Conservation (phyloP, 176 grass and related monocot genomes). For the Eleusine indica region DNA sequence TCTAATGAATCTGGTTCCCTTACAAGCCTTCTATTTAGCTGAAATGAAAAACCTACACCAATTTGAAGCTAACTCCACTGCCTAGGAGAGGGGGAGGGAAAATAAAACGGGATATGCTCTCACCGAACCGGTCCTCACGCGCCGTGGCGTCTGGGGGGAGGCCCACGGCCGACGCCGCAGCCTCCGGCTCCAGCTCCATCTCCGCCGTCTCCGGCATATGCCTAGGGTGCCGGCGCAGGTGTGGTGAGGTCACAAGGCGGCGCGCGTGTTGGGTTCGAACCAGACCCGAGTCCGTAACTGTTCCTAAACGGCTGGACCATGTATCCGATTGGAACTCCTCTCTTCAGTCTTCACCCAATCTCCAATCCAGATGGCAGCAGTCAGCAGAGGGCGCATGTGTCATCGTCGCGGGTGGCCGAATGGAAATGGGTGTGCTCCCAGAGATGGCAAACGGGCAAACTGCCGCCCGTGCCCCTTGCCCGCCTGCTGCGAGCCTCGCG, state of each 20-base stretch:
- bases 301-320: not conserved
- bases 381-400: too few relatives aligned
- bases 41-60: not conserved
- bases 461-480: too few relatives aligned
- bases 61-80: conserved; percentile 1
- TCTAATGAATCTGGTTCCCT: conserved; percentile 6
- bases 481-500: too few relatives aligned
- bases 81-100: not conserved
- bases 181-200: conserved; percentile 11
- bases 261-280: not conserved
- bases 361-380: too few relatives aligned
- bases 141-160: not conserved
- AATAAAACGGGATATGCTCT: conserved; percentile 13
- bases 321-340: not conserved
- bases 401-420: too few relatives aligned
- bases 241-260: not conserved
- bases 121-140: conserved; percentile 31
- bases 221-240: not conserved
- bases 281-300: not conserved
- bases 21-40: not conserved
- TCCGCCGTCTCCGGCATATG: not conserved
- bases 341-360: too few relatives aligned
- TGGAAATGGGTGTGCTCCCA: too few relatives aligned
- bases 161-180: not conserved
- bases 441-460: too few relatives aligned